Conservation (phyloP, 2,329 filamentous ascomycete species). For the Sclerotinia nivalis region DNA sequence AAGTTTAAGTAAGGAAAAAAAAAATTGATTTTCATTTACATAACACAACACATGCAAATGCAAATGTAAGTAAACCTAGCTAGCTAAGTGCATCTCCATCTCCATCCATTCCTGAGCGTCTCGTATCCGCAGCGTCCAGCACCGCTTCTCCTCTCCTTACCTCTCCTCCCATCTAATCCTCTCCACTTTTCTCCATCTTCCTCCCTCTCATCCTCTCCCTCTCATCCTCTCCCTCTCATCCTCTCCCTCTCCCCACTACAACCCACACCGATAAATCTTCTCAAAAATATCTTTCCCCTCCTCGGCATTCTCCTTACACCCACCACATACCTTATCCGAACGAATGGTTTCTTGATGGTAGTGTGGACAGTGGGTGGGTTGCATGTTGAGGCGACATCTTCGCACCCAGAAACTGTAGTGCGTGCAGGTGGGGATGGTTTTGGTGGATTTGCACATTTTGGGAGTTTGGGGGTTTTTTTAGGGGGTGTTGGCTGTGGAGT, state of each 20-base stretch:
- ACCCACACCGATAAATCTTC: too few relatives aligned
- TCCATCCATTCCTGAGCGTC: neutral
- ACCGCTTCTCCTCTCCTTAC: too few relatives aligned
- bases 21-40: neutral
- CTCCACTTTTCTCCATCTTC: neutral
- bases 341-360: neutral
- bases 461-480: neutral
- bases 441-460: neutral
- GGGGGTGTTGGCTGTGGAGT: neutral
- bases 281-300: neutral
- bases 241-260: neutral
- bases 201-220: neutral
- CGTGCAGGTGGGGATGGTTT: neutral
- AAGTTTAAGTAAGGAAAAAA: neutral
- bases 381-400: neutral
- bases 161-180: neutral
- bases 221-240: neutral
- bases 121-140: neutral
- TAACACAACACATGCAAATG: too few relatives aligned
- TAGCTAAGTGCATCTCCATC: too few relatives aligned
- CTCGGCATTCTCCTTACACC: neutral
- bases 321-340: neutral
- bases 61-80: too few relatives aligned
- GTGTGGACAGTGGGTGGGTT: neutral
- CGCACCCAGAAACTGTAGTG: neutral